Percentiles rank a stretch among this genome's conserved stretches.
phyloP scores from a whole-genome alignment of 345 rosid species.

The Iberis pinnata region DNA sequence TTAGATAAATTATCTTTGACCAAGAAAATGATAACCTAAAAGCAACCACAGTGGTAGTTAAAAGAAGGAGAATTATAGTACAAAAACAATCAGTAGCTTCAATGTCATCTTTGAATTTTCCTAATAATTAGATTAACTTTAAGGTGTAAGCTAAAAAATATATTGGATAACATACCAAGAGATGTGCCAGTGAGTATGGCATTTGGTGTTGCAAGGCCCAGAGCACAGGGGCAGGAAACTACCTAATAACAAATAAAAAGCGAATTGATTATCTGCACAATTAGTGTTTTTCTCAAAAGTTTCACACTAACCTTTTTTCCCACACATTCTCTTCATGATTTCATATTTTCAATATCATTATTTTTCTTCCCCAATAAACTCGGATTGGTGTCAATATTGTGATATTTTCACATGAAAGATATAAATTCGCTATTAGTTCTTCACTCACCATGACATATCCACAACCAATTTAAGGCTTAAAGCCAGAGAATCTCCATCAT shows the following conservation, averaged over 20 bases:
- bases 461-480: conserved; percentile 89
- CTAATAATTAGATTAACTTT: background rate
- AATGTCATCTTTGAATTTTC: conserved; percentile 2
- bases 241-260: conserved; percentile 47
- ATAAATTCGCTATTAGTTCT: conserved; percentile 8
- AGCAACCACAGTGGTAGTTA: too few relatives aligned
- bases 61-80: background rate
- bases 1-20: too few relatives aligned
- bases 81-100: background rate
- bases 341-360: conserved; percentile 9
- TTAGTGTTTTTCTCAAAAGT: background rate
- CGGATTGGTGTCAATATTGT: background rate
- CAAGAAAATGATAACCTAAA: too few relatives aligned
- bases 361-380: background rate
- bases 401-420: conserved; percentile 11
- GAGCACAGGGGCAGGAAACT: conserved; percentile 94
- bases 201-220: conserved; percentile 97
- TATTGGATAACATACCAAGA: conserved; percentile 51
- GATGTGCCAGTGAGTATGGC: conserved; percentile 96
- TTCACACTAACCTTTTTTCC: background rate
- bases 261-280: background rate
- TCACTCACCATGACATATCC: conserved; percentile 89
- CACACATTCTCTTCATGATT: background rate
- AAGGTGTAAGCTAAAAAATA: conserved; percentile 14
- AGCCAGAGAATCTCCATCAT: conserved; percentile 80